A percentile compares a stretch with the other conserved stretches of the same genome.
Conservation (phyloP, 148 eudicot genomes). For the Amaranthus hypochondriacus region DNA sequence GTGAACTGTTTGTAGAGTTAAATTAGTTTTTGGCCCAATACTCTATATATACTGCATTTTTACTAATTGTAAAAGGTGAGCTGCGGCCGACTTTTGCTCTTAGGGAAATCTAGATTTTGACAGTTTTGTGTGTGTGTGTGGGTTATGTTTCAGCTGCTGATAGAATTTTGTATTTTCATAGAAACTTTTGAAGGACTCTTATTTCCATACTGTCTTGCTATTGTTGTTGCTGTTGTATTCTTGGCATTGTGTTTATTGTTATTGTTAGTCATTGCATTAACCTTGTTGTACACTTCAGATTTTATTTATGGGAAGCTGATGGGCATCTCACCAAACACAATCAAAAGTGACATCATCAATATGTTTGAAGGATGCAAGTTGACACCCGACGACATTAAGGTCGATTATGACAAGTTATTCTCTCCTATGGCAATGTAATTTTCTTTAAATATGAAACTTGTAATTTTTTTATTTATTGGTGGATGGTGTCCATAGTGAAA, state of each 20-base stretch:
- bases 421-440: slow-evolving; percentile 41
- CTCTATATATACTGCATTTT: not conserved
- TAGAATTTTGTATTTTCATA: not conserved
- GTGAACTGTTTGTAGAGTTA: too few relatives aligned
- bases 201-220: not conserved
- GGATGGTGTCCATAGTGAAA: too few relatives aligned
- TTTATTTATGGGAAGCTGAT: slow-evolving; percentile 40
- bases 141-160: not conserved
- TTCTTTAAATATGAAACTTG: slow-evolving; percentile 3
- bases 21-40: too few relatives aligned
- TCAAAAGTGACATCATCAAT: slow-evolving; percentile 51
- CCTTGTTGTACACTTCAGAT: not conserved
- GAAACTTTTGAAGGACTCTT: not conserved
- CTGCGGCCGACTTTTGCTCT: too few relatives aligned
- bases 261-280: not conserved
- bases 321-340: slow-evolving; percentile 38
- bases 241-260: not conserved
- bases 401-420: slow-evolving; percentile 39
- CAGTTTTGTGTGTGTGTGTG: not conserved
- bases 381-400: slow-evolving; percentile 53
- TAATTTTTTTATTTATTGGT: not conserved
- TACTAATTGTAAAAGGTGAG: too few relatives aligned
- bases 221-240: not conserved
- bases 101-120: not conserved
- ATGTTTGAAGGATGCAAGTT: slow-evolving; percentile 47